Evolutionary conservation across 139 green algal species (phyloP).

Genomic region (Deuterostichococcus epilithicus): DNA sequence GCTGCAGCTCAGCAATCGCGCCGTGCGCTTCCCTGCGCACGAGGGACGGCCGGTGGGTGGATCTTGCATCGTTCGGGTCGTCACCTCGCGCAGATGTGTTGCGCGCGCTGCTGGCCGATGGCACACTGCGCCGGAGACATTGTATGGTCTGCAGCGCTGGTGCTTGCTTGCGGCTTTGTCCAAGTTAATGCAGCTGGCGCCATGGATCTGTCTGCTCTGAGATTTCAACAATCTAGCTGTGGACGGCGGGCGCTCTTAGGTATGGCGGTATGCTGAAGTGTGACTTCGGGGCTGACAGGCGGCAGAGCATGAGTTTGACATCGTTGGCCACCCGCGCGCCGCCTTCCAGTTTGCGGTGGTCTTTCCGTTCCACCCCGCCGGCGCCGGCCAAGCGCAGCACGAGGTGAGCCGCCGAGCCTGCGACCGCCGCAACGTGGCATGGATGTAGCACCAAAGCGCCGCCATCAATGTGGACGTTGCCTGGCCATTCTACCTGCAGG

Average conservation of each 20-base stretch:
- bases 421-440: no score
- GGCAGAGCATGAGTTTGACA: conserved; percentile 64
- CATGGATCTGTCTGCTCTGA: no score
- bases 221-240: not conserved
- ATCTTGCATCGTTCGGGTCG: not conserved
- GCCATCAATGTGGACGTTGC: no score
- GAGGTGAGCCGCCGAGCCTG: conserved; percentile 16
- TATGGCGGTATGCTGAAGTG: not conserved
- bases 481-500: no score
- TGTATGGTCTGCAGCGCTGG: not conserved
- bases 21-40: conserved; percentile 37
- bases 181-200: no score
- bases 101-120: not conserved
- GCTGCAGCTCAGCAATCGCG: conserved; percentile 56
- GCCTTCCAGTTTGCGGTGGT: conserved; percentile 63
- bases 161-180: not conserved
- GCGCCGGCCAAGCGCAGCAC: conserved; percentile 10
- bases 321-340: conserved; percentile 68
- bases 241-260: not conserved
- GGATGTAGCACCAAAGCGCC: no score
- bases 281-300: conserved; percentile 4
- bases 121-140: not conserved
- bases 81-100: not conserved
- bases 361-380: conserved; percentile 68
- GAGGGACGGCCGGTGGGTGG: conserved; percentile 1